These are phyloP conservation scores for Calcarisporium arbuscula DNA, from an alignment of 2,329 filamentous ascomycete genomes.

Conservation along the genomic window DNA sequence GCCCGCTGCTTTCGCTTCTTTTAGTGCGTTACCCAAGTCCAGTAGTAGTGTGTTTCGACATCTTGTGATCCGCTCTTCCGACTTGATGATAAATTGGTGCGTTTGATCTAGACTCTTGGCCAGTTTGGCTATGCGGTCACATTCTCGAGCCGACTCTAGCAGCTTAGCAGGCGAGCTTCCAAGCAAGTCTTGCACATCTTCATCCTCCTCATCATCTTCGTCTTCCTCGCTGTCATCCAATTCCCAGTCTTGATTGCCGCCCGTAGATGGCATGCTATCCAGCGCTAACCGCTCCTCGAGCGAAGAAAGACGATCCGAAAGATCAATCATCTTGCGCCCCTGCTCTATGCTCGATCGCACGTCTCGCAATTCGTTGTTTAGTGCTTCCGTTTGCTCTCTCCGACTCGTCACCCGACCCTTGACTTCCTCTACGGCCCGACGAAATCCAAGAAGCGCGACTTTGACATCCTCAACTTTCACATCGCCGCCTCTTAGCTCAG, in stretches of 20 bases:
- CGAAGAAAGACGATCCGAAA: slow-evolving; percentile 55
- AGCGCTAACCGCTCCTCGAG: slow-evolving; percentile 60
- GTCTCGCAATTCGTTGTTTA: slow-evolving; percentile 61
- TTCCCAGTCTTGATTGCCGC: slow-evolving; percentile 14
- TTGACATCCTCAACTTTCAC: slow-evolving; percentile 87
- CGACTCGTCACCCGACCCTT: slow-evolving; percentile 58
- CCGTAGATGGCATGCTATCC: slow-evolving; percentile 29
- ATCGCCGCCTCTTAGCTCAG: slow-evolving; percentile 77
- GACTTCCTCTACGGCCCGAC: slow-evolving; percentile 72
- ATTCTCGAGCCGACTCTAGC: slow-evolving; percentile 38
- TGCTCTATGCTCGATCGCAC: slow-evolving; percentile 57
- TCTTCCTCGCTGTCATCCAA: slow-evolving; percentile 34
- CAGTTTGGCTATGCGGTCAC: slow-evolving; percentile 34
- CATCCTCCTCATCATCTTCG: slow-evolving; percentile 28
- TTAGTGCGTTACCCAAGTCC: slow-evolving; percentile 45
- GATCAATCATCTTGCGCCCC: slow-evolving; percentile 58
- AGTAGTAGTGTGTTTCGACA: slow-evolving; percentile 52
- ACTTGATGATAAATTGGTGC: slow-evolving; percentile 43
- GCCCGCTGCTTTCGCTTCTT: slow-evolving; percentile 37
- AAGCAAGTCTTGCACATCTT: slow-evolving; percentile 24
- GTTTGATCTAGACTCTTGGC: slow-evolving; percentile 39
- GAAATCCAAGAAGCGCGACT: slow-evolving; percentile 80
- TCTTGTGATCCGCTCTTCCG: slow-evolving; percentile 43
- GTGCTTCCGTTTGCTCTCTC: slow-evolving; percentile 52
- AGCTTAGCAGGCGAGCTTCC: slow-evolving; percentile 43